Conservation (phyloP, 2,329 filamentous ascomycete species). For the Aphanoascus verrucosus region DNA sequence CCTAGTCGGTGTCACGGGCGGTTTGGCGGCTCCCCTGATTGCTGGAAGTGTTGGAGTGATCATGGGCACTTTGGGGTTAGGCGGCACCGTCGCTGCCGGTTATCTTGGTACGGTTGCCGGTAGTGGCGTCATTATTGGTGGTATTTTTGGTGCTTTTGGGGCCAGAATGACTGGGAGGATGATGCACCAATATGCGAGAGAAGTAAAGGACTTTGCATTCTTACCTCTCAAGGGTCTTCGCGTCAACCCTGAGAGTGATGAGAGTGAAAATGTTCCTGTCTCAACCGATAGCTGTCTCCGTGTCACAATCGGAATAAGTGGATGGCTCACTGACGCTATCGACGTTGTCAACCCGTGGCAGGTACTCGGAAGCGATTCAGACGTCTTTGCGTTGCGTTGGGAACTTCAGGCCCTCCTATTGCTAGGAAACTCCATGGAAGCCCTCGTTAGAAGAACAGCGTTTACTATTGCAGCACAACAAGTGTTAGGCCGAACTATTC, state of each 20-base stretch:
- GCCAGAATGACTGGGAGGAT: conserved; percentile 72
- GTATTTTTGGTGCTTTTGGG: conserved; percentile 85
- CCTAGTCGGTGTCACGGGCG: conserved; percentile 71
- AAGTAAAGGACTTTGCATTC: conserved; percentile 83
- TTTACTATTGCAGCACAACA: conserved; percentile 65
- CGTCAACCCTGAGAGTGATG: conserved; percentile 37
- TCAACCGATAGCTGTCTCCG: conserved; percentile 56
- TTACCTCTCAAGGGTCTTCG: conserved; percentile 51
- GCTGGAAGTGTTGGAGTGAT: conserved; percentile 69
- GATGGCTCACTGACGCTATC: conserved; percentile 64
- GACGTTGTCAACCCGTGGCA: conserved; percentile 71
- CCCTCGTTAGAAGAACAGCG: conserved; percentile 66
- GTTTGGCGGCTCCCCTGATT: conserved; percentile 65
- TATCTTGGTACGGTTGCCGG: conserved; percentile 72
- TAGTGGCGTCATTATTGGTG: conserved; percentile 67
- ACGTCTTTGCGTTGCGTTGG: conserved; percentile 75
- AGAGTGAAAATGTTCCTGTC: conserved; percentile 32
- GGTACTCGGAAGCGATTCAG: conserved; percentile 58
- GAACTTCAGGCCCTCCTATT: conserved; percentile 68
- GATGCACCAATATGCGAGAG: conserved; percentile 76
- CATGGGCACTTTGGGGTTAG: conserved; percentile 65
- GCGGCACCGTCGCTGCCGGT: conserved; percentile 61
- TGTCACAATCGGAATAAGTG: conserved; percentile 71
- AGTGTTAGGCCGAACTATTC: conserved; percentile 61
- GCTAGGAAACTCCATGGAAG: conserved; percentile 66